Evolutionary conservation across 306 rosid genomes (phyloP), one percentile per base, ranked within the genome.

Genomic region (Malus sieversii): DNA sequence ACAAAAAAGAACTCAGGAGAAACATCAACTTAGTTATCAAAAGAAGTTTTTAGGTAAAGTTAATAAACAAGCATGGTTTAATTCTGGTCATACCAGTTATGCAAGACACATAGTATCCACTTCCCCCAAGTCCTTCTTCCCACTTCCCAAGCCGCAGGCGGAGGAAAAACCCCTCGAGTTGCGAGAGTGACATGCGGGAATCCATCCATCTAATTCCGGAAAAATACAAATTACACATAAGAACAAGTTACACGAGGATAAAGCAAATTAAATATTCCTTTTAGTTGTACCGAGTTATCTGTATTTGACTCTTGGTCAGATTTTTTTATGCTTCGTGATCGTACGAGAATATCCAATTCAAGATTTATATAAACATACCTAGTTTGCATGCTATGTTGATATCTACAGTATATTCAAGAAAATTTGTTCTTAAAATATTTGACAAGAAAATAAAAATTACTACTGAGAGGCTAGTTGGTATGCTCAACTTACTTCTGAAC

Each of bases 101-200:
- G 75, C 82, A 84, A 82, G 97, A 97, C 76, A 95, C 97, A 78
- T 88, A 79, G 82, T 95, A 95, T 81, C 96, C 91, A 52, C 97
- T 86, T 79, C 97, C 89, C 32, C 91, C 91, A 23, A 77, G 84
- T 25, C 92, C 97, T 84, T 85, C 93, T 90, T 92, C 92, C 93
- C 91, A 85, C 84, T 90, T 90, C 81, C 99, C 92, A 25, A 95
- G 91, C 90, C 96, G 85, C 77, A 95, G 76, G 27, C 97, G 96
- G 87, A 95, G 84, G 93, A 83, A 95, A 74, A 92, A 85, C 27
- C 97, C 99, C 30, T 89, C 90, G 6, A 95, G 93, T 52, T 80
- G 80, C 35, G 90, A 82, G 51, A 84, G 75, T 23, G 96, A 72
- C 68, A 58, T 77, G 45, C 53, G 75, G 75, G 90, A 82, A 72